Evolutionary conservation across 768 basidiomycete genomes (phyloP).

Genomic region (Galerina marginata): DNA sequence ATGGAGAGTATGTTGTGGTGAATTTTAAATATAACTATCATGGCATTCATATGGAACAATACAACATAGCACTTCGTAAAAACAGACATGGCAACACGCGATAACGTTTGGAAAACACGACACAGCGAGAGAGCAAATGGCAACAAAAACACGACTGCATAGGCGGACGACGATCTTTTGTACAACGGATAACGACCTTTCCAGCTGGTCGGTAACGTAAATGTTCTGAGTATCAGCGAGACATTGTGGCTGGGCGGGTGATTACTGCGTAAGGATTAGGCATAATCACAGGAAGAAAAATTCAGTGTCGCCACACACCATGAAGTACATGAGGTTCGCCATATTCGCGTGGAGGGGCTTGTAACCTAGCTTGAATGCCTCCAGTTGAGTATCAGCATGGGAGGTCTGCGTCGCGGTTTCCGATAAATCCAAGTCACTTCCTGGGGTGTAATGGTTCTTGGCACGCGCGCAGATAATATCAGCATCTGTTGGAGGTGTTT

Average conservation of each 20-base stretch:
- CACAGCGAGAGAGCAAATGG: too few relatives aligned
- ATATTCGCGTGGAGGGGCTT: constrained; percentile 59
- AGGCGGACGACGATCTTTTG: too few relatives aligned
- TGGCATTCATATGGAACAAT: too few relatives aligned
- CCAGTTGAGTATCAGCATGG: constrained; percentile 45
- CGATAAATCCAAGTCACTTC: constrained; percentile 59
- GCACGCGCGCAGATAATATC: constrained; percentile 84
- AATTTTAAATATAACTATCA: too few relatives aligned
- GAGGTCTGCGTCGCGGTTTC: constrained; percentile 60
- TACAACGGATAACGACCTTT: too few relatives aligned
- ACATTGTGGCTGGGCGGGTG: too few relatives aligned
- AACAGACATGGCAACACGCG: too few relatives aligned
- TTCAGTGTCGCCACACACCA: constrained; percentile 34
- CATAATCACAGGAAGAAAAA: not conserved
- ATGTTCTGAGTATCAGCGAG: too few relatives aligned
- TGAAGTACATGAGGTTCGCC: constrained; percentile 64
- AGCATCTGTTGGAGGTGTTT: constrained; percentile 58
- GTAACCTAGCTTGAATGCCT: constrained; percentile 58
- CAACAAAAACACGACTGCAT: too few relatives aligned
- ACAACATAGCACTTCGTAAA: too few relatives aligned
- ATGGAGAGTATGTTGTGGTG: not conserved
- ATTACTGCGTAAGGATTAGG: not conserved
- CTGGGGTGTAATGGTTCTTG: constrained; percentile 80
- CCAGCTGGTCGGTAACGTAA: too few relatives aligned
- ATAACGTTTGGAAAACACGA: too few relatives aligned